Percentiles rank a stretch among this genome's conserved stretches.
phyloP scores from a whole-genome alignment of 83 land plant species.

The Diphasiastrum complanatum region DNA sequence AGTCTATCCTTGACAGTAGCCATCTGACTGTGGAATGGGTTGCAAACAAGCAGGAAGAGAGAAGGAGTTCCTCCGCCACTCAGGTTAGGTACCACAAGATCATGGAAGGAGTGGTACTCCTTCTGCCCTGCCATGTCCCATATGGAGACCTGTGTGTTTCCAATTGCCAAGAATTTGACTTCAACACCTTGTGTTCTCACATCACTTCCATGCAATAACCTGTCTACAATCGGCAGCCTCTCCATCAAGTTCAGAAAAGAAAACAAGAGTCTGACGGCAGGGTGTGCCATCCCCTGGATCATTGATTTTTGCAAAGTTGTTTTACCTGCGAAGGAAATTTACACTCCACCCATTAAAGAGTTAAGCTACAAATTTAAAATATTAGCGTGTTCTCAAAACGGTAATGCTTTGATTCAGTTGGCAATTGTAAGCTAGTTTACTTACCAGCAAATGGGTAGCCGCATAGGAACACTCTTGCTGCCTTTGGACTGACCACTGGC shows the following conservation, averaged over 20 bases:
- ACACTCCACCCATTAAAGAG: too few relatives aligned
- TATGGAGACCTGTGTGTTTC: not conserved
- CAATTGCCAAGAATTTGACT: not conserved
- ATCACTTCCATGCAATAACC: not conserved
- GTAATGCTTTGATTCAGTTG: too few relatives aligned
- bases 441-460: not conserved
- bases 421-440: not conserved
- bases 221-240: not conserved
- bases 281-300: too few relatives aligned
- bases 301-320: too few relatives aligned
- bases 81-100: not conserved
- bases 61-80: slow-evolving; percentile 2
- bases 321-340: too few relatives aligned
- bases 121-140: slow-evolving; percentile 1
- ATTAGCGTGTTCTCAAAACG: too few relatives aligned
- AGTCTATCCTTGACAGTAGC: not conserved
- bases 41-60: not conserved
- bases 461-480: not conserved
- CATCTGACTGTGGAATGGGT: not conserved
- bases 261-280: too few relatives aligned
- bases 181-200: not conserved
- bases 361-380: too few relatives aligned
- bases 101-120: not conserved
- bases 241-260: not conserved
- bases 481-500: not conserved